Evolutionary conservation across 2,329 filamentous ascomycete species (phyloP).

Genomic region (Pseudocercospora musae): DNA sequence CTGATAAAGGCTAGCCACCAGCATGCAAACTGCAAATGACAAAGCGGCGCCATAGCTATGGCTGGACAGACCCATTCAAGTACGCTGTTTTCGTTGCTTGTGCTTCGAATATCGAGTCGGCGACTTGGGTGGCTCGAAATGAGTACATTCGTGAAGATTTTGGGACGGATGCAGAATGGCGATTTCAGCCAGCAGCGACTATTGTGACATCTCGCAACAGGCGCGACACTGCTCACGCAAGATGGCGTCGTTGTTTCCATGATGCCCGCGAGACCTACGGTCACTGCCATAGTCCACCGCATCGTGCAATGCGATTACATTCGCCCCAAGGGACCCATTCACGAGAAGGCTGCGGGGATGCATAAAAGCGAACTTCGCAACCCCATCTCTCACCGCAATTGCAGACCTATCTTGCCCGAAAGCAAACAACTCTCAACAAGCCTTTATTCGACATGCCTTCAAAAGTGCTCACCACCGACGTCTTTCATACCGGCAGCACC

Average conservation of each 20-base stretch:
- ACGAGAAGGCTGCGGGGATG: neutral
- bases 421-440: neutral
- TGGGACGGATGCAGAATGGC: neutral
- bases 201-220: neutral
- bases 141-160: neutral
- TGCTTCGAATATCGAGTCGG: no score
- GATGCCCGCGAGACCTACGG: no score
- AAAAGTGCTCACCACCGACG: neutral
- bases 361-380: neutral
- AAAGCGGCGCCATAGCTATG: no score
- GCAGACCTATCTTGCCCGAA: neutral
- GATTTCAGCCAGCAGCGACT: neutral
- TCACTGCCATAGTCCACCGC: no score
- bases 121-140: neutral
- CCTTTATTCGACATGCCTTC: neutral
- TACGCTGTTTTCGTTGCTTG: no score
- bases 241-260: neutral
- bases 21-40: no score
- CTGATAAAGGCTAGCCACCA: no score
- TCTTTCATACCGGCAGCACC: neutral
- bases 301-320: no score
- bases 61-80: no score
- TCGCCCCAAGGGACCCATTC: no score
- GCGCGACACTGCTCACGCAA: neutral
- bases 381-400: neutral